phyloP scores from a whole-genome alignment of 192 early-diverging fungal species.

The Ramicandelaber brevisporus region DNA sequence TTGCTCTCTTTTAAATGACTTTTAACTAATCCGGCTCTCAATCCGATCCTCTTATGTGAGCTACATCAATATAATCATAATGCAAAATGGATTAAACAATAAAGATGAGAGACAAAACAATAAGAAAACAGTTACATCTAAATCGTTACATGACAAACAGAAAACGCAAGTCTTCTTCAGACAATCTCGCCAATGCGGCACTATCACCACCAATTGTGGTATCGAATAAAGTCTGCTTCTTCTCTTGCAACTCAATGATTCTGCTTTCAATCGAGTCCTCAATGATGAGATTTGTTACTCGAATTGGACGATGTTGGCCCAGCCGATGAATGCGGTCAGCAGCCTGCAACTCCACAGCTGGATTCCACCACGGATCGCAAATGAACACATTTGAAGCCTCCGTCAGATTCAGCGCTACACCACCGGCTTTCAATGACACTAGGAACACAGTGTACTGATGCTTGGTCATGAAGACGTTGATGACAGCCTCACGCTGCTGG shows the following conservation, averaged over 20 bases:
- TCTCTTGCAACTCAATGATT: constrained; percentile 78
- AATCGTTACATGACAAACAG: constrained; percentile 41
- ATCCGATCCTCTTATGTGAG: too few relatives aligned
- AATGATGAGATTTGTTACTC: constrained; percentile 68
- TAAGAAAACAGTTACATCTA: neutral
- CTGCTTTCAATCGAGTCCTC: constrained; percentile 81
- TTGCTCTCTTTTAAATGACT: too few relatives aligned
- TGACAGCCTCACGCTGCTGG: constrained; percentile 37
- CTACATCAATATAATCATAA: too few relatives aligned
- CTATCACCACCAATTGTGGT: constrained; percentile 67
- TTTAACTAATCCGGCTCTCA: too few relatives aligned
- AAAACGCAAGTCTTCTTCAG: constrained; percentile 58
- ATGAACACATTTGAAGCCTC: constrained; percentile 68
- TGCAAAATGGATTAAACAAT: neutral
- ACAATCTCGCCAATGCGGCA: constrained; percentile 40
- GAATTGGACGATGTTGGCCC: constrained; percentile 74
- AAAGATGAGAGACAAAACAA: neutral
- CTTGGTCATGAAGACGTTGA: constrained; percentile 46
- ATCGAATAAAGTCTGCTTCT: constrained; percentile 73
- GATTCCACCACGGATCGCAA: constrained; percentile 39
- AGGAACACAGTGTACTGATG: constrained; percentile 69
- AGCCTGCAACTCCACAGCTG: constrained; percentile 42
- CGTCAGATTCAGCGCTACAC: constrained; percentile 77
- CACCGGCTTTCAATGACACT: constrained; percentile 75
- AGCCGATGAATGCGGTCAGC: constrained; percentile 89